Base-by-base conservation (phyloP, 2,329 filamentous ascomycete species). In the Drechslerella dactyloides region DNA sequence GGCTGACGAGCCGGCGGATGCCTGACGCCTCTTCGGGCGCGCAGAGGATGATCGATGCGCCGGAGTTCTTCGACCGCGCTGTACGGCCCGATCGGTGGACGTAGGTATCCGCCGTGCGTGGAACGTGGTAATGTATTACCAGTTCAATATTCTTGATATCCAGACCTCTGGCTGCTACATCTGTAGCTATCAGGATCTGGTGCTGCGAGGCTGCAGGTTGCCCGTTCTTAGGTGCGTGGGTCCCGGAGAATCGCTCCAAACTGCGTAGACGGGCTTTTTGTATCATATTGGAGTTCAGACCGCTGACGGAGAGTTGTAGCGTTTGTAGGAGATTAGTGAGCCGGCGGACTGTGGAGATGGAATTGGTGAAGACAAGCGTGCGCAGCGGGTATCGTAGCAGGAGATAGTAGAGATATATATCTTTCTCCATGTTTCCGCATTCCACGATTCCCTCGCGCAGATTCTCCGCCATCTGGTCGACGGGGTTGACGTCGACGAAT, bases 1-100 rank as follows among this genome's bases (percentile, higher is more conserved):
- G 96, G 33, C 89, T 88, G 0, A 96, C 88, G 0, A 99, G 85
- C 17, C 93, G 85, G 6, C 91, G 85, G 2, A 93, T 93, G 0
- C 91, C 90, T 1, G 87, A 85, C 1, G 96, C 91, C 81, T 99
- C 94, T 69, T 97, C 93, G 0, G 94, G 93, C 0, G 89, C 87
- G 78, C 94, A 97, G 58, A 99, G 87, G 2, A 99, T 83, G 65
- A 99, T 87, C 76, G 91, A 96, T 37, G 90, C 85, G 40, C 94
- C 94, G 0, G 85, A 86, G 11, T 86, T 86, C 19, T 88, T 85
- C 1, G 90, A 93, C 77, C 94, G 90, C 1, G 94, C 94, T 0
- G 94, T 97, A 74, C 94, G 90, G 11, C 94, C 94, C 0, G 94
- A 97, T 23, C 94, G 88, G 78, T 99, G 94, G 13, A 99, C 93